Evolutionary conservation across 495 filamentous ascomycete species (phyloP).

Genomic region (Podospora pseudoanserina): DNA sequence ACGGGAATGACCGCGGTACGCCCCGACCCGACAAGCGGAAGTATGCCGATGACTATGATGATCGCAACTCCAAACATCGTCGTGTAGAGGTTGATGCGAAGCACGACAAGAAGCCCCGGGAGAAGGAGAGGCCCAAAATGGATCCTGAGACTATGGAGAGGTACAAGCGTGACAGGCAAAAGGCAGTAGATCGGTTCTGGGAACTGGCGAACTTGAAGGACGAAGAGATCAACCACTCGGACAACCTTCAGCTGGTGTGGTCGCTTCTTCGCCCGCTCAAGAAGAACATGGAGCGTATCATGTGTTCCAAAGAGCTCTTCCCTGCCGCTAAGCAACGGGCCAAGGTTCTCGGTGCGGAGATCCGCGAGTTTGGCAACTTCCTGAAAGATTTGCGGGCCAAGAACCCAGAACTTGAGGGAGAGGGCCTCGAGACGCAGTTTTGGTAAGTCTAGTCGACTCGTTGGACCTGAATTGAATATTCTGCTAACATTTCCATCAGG

Average conservation of each 20-base stretch:
- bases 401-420: constrained; percentile 32
- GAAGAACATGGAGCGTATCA: constrained; percentile 39
- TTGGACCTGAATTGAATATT: neutral
- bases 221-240: constrained; percentile 32
- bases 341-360: constrained; percentile 44
- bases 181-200: constrained; percentile 35
- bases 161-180: constrained; percentile 32
- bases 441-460: constrained; percentile 34
- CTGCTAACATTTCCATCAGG: constrained; percentile 27
- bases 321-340: constrained; percentile 45
- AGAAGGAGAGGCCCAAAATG: constrained; percentile 33
- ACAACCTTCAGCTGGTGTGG: constrained; percentile 40
- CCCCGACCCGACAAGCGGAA: constrained; percentile 48
- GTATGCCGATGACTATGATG: constrained; percentile 37
- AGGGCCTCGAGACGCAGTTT: constrained; percentile 44
- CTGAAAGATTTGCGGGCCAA: constrained; percentile 38
- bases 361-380: constrained; percentile 45
- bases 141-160: constrained; percentile 35
- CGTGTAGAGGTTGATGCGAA: constrained; percentile 33
- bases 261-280: constrained; percentile 45
- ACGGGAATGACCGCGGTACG: constrained; percentile 42
- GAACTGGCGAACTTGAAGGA: constrained; percentile 32
- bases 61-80: constrained; percentile 34
- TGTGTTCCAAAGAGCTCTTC: constrained; percentile 42
- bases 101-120: constrained; percentile 30